Evolutionary conservation across 495 filamentous ascomycete species (phyloP), one percentile per base, ranked within the genome.

Genomic region (Daldinia caldariorum): DNA sequence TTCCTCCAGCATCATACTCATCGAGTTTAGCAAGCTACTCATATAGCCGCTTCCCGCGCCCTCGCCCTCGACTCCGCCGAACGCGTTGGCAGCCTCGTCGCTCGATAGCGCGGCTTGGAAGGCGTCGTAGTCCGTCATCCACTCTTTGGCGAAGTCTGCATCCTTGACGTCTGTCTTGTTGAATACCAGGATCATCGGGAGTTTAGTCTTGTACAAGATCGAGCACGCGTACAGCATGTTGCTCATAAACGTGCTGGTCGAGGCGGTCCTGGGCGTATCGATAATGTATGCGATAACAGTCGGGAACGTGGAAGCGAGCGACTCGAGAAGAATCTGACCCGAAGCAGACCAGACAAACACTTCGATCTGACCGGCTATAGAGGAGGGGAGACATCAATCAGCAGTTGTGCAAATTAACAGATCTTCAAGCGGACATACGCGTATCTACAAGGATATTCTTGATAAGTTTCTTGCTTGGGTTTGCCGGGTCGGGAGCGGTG

Each of bases 191-290:
- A 99, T 95, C 94, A 99, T 98, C 3, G 95, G 95, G 6, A 99
- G 84, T 75, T 95, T 96, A 7, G 94, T 98, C 83, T 98, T 98
- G 86, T 99, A 99, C 1, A 99, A 85, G 65, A 99, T 99, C 74
- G 89, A 93, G 85, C 95, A 97, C 2, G 95, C 95, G 78, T 99
- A 98, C 22, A 99, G 89, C 95, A 99, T 99, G 83, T 99, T 99
- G 78, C 90, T 93, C 96, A 99, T 98, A 79, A 99, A 99, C 0
- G 96, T 98, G 66, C 89, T 91, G 7, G 95, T 98, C 47, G 93
- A 94, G 55, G 90, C 90, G 14, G 93, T 94, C 31, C 95, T 89
- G 4, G 95, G 96, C 0, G 95, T 99, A 79, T 99, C 95, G 77
- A 99, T 94, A 43, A 99, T 89, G 77, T 99, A 99, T 69, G 95